phyloP scores from a whole-genome alignment of 1,284 basidiomycete species.

The Austroboletus olivaceoglutinosus region DNA sequence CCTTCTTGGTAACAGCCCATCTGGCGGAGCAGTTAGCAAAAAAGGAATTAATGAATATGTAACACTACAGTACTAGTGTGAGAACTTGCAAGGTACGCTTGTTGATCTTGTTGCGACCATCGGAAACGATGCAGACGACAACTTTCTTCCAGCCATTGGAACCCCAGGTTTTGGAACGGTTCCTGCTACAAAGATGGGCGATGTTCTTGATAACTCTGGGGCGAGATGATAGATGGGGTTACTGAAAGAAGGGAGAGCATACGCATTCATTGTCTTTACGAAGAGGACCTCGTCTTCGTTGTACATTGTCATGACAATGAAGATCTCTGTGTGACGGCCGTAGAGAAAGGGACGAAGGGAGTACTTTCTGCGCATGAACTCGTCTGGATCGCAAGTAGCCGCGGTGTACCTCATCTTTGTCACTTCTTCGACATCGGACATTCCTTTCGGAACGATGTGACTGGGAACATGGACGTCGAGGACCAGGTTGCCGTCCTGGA shows the following conservation, averaged over 20 bases:
- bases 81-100: constrained; percentile 83
- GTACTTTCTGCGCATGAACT: constrained; percentile 77
- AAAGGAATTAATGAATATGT: neutral
- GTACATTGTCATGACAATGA: constrained; percentile 96
- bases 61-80: constrained; percentile 48
- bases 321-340: constrained; percentile 85
- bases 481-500: constrained; percentile 81
- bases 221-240: constrained; percentile 8
- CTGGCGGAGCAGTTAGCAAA: constrained; percentile 35
- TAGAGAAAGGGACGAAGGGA: constrained; percentile 83
- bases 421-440: constrained; percentile 70
- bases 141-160: constrained; percentile 94
- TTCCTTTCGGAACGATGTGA: constrained; percentile 69
- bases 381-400: constrained; percentile 92
- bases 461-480: constrained; percentile 79
- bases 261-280: constrained; percentile 84
- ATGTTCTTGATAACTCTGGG: constrained; percentile 86
- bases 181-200: constrained; percentile 78
- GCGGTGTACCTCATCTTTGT: constrained; percentile 88
- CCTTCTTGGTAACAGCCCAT: constrained; percentile 98
- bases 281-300: constrained; percentile 93
- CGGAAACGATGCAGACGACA: constrained; percentile 90
- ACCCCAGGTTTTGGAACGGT: constrained; percentile 90
- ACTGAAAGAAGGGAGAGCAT: constrained; percentile 30
- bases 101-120: constrained; percentile 89